Evolutionary conservation across 2,329 filamentous ascomycete genomes (phyloP).

Genomic region (Escovopsis sp.): DNA sequence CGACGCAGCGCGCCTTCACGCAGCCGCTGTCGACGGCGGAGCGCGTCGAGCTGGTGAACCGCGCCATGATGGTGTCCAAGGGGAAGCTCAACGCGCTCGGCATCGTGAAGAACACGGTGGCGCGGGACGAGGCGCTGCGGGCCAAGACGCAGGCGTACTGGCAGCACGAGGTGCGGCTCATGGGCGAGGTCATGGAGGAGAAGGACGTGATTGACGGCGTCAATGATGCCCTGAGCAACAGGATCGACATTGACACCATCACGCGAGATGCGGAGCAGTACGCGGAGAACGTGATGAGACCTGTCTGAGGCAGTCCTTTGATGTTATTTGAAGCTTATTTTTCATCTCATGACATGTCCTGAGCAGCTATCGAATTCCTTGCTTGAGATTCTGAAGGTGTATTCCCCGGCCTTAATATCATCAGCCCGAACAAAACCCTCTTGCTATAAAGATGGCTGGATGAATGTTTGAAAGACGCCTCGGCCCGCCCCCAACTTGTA

Average conservation of each 20-base stretch:
- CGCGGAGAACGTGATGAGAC: constrained; percentile 24
- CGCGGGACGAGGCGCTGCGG: constrained; percentile 58
- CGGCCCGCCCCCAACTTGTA: neutral
- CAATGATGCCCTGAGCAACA: constrained; percentile 47
- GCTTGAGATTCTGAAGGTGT: no score
- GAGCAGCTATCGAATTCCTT: no score
- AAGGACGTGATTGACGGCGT: constrained; percentile 58
- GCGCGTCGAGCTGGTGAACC: constrained; percentile 45
- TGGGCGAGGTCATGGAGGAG: constrained; percentile 64
- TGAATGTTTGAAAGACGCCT: no score
- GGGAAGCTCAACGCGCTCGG: constrained; percentile 57
- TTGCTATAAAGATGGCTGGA: no score
- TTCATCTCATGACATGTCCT: no score
- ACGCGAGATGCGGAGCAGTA: constrained; percentile 49
- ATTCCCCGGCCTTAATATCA: no score
- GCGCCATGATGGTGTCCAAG: constrained; percentile 41
- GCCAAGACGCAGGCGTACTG: constrained; percentile 58
- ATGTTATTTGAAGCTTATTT: no score
- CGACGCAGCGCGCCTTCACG: constrained; percentile 66
- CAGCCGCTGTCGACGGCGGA: constrained; percentile 44
- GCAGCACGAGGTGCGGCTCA: constrained; percentile 58
- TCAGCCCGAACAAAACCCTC: no score
- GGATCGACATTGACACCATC: constrained; percentile 47
- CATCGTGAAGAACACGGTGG: constrained; percentile 65
- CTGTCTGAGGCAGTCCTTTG: no score